Base-by-base conservation (phyloP, 1,284 basidiomycete genomes). In the Hymenochaete sp. region DNA sequence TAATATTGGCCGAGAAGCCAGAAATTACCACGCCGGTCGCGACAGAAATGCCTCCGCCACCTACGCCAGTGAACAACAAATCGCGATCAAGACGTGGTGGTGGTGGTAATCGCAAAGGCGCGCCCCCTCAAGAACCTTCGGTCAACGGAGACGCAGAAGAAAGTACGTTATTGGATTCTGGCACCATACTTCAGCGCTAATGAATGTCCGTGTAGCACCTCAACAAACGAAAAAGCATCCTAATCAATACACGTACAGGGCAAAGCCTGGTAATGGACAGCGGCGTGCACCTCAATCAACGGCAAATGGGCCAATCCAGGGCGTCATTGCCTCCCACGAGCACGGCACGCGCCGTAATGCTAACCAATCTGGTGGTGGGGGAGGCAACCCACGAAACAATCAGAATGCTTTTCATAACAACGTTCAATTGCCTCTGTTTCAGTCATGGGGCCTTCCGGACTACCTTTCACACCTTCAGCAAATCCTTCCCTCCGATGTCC, bases 361-460 rank as follows among this genome's bases (percentile, higher is more conserved):
- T 2, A 47, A 41, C 24, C n/a, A 13, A 33, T 47, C 41, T n/a
- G 25, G 37, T 2, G 26, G 28, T 38, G 25, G 47, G n/a, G 37
- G 48, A 10, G 29, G 28, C 10, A 25, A 25, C 6, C 43, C 52
- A 7, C 40, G 45, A 35, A 38, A 42, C 14, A 33, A 26, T 25
- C 44, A 49, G n/a, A 50, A 49, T 33, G 49, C 38, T 13, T 79
- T 78, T 28, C 84, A 82, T 59, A 78, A 73, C 41, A 75, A 83
- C 41, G 80, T 81, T 13, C 82, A 86, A 56, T 82, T 84, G 57
- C 74, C 80, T 22, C 68, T 87, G 7, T 77, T 79, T 60, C 80
- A 81, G 38, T 81, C 84, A 37, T 97, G 92, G 93, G 77, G 82
- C 50, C 69, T 98, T 38, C 95, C 95, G 7, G 95, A 98, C 65